Percentiles rank a stretch among this genome's conserved stretches.
These are phyloP conservation scores for Suhomyces emberorum DNA, from an alignment of 805 yeast genomes.

Conservation along the genomic window DNA sequence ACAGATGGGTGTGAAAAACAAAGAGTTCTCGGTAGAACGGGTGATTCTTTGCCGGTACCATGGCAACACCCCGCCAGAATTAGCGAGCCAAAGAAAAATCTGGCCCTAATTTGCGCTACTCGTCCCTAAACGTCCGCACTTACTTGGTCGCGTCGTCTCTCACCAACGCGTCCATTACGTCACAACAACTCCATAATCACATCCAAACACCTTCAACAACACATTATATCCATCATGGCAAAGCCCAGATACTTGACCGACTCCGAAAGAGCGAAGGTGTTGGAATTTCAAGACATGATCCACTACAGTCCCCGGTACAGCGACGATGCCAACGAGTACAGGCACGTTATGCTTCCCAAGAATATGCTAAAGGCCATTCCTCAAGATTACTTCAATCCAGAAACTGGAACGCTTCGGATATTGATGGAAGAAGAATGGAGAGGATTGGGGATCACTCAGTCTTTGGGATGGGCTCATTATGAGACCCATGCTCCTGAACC, in stretches of 20 bases:
- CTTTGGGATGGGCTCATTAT: conserved; percentile 96
- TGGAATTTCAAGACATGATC: conserved; percentile 89
- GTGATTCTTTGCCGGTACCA: too few species aligned
- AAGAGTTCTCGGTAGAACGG: too few species aligned
- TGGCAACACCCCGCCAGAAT: too few species aligned
- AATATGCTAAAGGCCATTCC: conserved; percentile 94
- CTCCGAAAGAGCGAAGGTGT: conserved; percentile 77
- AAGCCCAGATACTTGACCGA: conserved; percentile 75
- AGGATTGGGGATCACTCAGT: conserved; percentile 95
- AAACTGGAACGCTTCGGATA: conserved; percentile 90
- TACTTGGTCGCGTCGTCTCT: too few species aligned
- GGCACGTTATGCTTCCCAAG: conserved; percentile 97
- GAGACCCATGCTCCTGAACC: conserved; percentile 99
- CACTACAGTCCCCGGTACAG: conserved; percentile 93
- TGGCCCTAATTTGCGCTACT: not conserved
- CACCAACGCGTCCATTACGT: too few species aligned
- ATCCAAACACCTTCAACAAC: too few species aligned
- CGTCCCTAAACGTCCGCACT: too few species aligned
- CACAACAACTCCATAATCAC: too few species aligned
- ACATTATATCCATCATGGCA: conserved; percentile 29
- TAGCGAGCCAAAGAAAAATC: too few species aligned
- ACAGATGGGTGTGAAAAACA: too few species aligned
- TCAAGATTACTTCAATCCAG: conserved; percentile 87
- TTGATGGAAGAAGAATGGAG: conserved; percentile 97
- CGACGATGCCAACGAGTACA: conserved; percentile 87